phyloP scores from a whole-genome alignment of 176 grass and related monocot genomes.

The Musa schizocarpa region DNA sequence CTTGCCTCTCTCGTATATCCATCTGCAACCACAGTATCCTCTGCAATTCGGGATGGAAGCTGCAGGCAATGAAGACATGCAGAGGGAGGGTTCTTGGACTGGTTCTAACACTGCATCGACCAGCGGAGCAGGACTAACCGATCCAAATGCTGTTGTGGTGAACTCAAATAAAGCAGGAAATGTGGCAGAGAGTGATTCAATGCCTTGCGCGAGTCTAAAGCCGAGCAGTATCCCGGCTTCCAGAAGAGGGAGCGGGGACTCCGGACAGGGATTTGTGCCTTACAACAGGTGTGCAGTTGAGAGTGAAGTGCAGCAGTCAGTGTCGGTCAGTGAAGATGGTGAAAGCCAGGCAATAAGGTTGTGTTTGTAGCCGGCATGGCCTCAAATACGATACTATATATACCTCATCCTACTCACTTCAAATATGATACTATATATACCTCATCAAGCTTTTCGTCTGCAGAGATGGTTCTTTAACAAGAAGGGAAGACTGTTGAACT shows the following conservation, averaged over 20 bases:
- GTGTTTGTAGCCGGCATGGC: constrained; percentile 34
- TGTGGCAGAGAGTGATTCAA: background rate
- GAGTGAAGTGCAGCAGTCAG: constrained; percentile 19
- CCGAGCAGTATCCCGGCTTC: constrained; percentile 1
- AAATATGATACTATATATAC: too few relatives aligned
- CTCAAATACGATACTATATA: too few relatives aligned
- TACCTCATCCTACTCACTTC: too few relatives aligned
- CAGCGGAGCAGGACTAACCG: constrained; percentile 18
- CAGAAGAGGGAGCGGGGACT: background rate
- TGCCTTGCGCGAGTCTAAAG: constrained; percentile 27
- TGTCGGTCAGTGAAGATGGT: constrained; percentile 17
- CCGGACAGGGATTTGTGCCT: constrained; percentile 45
- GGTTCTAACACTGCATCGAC: constrained; percentile 13
- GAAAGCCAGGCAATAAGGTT: constrained; percentile 60
- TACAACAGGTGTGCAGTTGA: constrained; percentile 44
- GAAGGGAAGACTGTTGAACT: background rate
- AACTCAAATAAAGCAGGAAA: constrained; percentile 25
- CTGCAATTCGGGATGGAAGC: constrained; percentile 13
- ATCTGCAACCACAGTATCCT: constrained; percentile 18
- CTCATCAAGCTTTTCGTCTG: background rate
- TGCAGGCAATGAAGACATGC: background rate
- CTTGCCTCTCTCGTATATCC: constrained; percentile 12
- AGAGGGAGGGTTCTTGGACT: constrained; percentile 15
- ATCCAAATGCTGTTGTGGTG: constrained; percentile 28
- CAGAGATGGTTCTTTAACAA: background rate